phyloP scores from a whole-genome alignment of 2,329 filamentous ascomycete species.

The Diaporthe citri region DNA sequence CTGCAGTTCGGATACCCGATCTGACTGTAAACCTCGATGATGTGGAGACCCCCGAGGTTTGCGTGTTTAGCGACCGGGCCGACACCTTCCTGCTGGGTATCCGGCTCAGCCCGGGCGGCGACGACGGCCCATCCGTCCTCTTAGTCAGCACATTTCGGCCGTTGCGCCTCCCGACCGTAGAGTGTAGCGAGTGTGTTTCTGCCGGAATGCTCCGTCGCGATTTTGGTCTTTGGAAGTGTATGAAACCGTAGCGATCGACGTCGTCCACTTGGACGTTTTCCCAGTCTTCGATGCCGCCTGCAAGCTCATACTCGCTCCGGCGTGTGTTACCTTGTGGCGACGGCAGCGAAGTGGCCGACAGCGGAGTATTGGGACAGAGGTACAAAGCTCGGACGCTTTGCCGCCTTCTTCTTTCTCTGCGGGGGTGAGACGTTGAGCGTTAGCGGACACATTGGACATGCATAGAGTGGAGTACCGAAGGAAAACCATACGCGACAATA shows the following conservation, averaged over 20 bases:
- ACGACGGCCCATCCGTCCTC: constrained; percentile 52
- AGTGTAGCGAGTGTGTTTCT: constrained; percentile 51
- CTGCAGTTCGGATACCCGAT: constrained; percentile 68
- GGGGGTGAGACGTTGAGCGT: constrained; percentile 41
- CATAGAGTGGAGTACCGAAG: constrained; percentile 46
- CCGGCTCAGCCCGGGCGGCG: constrained; percentile 54
- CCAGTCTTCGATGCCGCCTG: constrained; percentile 75
- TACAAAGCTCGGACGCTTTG: constrained; percentile 48
- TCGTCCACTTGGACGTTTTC: constrained; percentile 71
- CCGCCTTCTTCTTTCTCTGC: constrained; percentile 39
- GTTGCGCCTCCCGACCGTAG: constrained; percentile 61
- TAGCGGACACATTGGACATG: constrained; percentile 47
- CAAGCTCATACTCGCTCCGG: constrained; percentile 60
- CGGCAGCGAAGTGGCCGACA: constrained; percentile 59
- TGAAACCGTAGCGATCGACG: constrained; percentile 79
- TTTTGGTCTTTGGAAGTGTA: constrained; percentile 60
- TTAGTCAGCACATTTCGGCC: constrained; percentile 60
- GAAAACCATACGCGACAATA: constrained; percentile 69
- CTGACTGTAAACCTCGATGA: constrained; percentile 66
- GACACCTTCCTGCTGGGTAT: constrained; percentile 68
- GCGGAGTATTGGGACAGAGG: constrained; percentile 52
- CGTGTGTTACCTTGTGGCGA: constrained; percentile 56
- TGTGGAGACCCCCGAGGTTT: constrained; percentile 64
- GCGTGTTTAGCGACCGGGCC: constrained; percentile 69
- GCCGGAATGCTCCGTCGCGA: constrained; percentile 52